Conservation (phyloP, 192 early-diverging fungal genomes). For the Rhizophagus prolifer region DNA sequence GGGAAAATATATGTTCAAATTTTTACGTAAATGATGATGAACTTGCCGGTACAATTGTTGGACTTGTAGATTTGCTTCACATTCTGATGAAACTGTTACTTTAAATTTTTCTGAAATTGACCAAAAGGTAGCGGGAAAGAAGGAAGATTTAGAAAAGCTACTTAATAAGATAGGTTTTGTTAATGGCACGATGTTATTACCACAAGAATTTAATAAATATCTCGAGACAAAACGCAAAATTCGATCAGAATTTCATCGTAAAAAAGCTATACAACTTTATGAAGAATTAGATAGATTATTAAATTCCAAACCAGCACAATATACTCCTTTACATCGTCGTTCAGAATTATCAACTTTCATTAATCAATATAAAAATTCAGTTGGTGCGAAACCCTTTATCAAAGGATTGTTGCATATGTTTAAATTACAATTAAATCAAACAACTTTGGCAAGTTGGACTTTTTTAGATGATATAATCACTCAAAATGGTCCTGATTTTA, state of each 20-base stretch:
- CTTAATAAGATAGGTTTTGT: constrained; percentile 6
- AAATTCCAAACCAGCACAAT: constrained; percentile 15
- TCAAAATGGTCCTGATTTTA: constrained; percentile 26
- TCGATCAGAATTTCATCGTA: constrained; percentile 8
- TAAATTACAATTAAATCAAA: constrained; percentile 8
- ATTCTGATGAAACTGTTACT: constrained; percentile 1
- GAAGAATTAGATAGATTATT: constrained; percentile 21
- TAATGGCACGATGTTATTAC: constrained; percentile 4
- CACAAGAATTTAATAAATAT: constrained; percentile 13
- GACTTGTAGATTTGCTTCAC: constrained; percentile 22
- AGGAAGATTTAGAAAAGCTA: background rate
- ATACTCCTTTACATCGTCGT: constrained; percentile 11
- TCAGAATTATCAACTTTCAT: constrained; percentile 13
- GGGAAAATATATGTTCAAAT: background rate
- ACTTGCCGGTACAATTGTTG: background rate
- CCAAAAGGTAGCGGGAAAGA: background rate
- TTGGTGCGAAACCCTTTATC: constrained; percentile 17
- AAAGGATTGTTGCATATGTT: background rate
- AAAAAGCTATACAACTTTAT: constrained; percentile 3
- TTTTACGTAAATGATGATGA: constrained; percentile 15
- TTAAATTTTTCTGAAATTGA: constrained; percentile 1
- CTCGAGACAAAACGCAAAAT: constrained; percentile 12
- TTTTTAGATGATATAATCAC: constrained; percentile 30
- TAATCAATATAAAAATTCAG: constrained; percentile 11
- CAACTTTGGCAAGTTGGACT: constrained; percentile 14